A percentile compares a stretch with the other conserved stretches of the same genome.
Evolutionary conservation across 192 early-diverging fungal species (phyloP).

Genomic region (Lobosporangium transversale): DNA sequence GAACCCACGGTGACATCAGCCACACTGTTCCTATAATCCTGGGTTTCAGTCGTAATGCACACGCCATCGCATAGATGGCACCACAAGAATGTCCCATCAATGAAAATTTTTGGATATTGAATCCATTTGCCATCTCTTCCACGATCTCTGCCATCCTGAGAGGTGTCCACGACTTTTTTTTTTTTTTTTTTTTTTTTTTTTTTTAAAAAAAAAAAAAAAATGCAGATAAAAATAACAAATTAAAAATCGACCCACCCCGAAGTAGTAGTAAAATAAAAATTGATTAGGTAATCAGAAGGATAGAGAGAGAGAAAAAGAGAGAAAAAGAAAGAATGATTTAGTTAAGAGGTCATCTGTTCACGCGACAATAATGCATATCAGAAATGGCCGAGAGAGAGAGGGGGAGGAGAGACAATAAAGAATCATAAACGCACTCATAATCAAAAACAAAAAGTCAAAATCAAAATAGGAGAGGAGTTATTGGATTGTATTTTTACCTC

Average conservation of each 20-base stretch:
- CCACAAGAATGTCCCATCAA: slow-evolving; percentile 57
- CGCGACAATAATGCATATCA: background rate
- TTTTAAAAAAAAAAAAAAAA: background rate
- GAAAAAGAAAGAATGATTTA: too few relatives aligned
- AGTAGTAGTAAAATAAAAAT: too few relatives aligned
- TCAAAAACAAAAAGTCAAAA: too few relatives aligned
- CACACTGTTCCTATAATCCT: slow-evolving; percentile 54
- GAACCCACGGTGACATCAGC: slow-evolving; percentile 56
- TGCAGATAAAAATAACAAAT: background rate
- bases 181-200: background rate
- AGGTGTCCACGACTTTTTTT: slow-evolving; percentile 45
- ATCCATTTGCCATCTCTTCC: slow-evolving; percentile 50
- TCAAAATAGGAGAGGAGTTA: too few relatives aligned
- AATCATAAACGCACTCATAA: background rate
- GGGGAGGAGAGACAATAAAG: background rate
- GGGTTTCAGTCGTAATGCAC: slow-evolving; percentile 47
- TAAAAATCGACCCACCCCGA: too few relatives aligned
- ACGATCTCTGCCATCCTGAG: slow-evolving; percentile 53
- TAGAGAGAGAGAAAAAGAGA: too few relatives aligned
- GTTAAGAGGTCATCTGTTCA: too few relatives aligned
- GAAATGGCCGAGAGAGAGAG: background rate
- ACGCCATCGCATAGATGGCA: slow-evolving; percentile 56
- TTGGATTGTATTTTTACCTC: too few relatives aligned
- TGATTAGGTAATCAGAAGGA: too few relatives aligned
- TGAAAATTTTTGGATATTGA: slow-evolving; percentile 57